Evolutionary conservation across 1,284 basidiomycete genomes (phyloP).

Genomic region (Cryptococcus depauperatus): DNA sequence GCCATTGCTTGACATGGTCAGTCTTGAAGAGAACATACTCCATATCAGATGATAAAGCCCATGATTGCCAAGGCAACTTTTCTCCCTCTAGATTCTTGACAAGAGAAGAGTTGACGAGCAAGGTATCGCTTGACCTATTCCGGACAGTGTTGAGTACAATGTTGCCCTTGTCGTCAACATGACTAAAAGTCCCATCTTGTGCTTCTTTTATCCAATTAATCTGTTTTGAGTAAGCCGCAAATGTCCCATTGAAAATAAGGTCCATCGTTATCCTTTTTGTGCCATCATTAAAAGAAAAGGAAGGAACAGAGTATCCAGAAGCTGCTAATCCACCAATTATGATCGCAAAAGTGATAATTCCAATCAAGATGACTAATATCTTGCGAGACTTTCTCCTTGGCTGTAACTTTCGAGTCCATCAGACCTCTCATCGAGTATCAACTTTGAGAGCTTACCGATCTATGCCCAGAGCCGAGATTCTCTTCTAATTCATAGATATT

Average conservation of each 20-base stretch:
- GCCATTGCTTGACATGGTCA: slow-evolving; percentile 79
- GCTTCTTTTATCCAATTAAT: slow-evolving; percentile 74
- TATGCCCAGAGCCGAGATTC: slow-evolving; percentile 12
- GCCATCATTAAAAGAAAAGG: slow-evolving; percentile 48
- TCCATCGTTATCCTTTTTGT: slow-evolving; percentile 69
- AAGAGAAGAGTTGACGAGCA: slow-evolving; percentile 31
- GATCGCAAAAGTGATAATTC: slow-evolving; percentile 31
- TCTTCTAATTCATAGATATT: too few species aligned
- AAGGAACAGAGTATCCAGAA: slow-evolving; percentile 34
- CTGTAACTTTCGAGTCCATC: too few species aligned
- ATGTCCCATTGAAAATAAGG: slow-evolving; percentile 83
- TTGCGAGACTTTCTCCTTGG: slow-evolving; percentile 34
- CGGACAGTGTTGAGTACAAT: slow-evolving; percentile 72
- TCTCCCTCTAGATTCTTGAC: slow-evolving; percentile 46
- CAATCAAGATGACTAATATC: slow-evolving; percentile 35
- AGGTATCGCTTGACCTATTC: slow-evolving; percentile 39
- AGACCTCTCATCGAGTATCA: too few species aligned
- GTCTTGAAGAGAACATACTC: slow-evolving; percentile 73
- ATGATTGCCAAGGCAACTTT: slow-evolving; percentile 53
- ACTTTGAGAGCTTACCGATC: too few species aligned
- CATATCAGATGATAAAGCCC: slow-evolving; percentile 80
- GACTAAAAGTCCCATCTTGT: slow-evolving; percentile 86
- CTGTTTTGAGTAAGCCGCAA: slow-evolving; percentile 48
- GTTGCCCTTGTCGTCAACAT: slow-evolving; percentile 50
- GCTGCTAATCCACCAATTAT: slow-evolving; percentile 38